phyloP scores from a whole-genome alignment of 225 moss, liverwort and hornwort genomes.

The Physcomitrium patens region DNA sequence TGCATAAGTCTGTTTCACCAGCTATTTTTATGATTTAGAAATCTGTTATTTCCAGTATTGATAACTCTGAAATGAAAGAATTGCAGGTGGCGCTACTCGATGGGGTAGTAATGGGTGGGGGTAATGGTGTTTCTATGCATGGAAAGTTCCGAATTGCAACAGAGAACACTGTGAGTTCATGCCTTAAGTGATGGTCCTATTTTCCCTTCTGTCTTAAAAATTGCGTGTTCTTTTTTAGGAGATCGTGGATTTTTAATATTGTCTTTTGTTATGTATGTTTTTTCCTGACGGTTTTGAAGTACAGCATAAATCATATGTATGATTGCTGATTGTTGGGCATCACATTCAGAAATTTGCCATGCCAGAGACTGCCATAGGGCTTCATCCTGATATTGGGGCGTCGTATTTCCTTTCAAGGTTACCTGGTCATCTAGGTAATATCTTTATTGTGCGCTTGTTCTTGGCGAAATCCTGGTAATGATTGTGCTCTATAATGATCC shows the following conservation, averaged over 20 bases:
- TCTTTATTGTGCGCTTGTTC: background rate
- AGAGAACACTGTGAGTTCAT: slow-evolving; percentile 71
- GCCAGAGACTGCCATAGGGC: slow-evolving; percentile 98
- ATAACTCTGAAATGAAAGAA: slow-evolving; percentile 16
- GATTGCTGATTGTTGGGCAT: slow-evolving; percentile 30
- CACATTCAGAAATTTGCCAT: slow-evolving; percentile 79
- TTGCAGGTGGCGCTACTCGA: slow-evolving; percentile 79
- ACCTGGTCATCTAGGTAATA: slow-evolving; percentile 84
- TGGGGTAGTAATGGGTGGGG: slow-evolving; percentile 98
- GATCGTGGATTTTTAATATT: background rate
- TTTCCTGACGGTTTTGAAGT: no score
- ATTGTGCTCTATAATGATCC: background rate
- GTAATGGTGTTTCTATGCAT: slow-evolving; percentile 91
- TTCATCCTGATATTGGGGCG: slow-evolving; percentile 97
- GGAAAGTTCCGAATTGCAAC: slow-evolving; percentile 93
- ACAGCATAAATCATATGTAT: background rate
- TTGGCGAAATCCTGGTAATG: background rate
- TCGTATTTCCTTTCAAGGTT: slow-evolving; percentile 89
- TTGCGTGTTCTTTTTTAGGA: background rate
- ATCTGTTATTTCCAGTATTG: background rate
- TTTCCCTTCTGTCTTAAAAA: background rate
- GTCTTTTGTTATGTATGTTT: background rate
- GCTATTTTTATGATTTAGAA: background rate
- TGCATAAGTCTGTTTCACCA: slow-evolving; percentile 1
- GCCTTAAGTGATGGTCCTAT: background rate